Base-by-base conservation (phyloP, 495 filamentous ascomycete genomes). In the Xylaria grammica region DNA sequence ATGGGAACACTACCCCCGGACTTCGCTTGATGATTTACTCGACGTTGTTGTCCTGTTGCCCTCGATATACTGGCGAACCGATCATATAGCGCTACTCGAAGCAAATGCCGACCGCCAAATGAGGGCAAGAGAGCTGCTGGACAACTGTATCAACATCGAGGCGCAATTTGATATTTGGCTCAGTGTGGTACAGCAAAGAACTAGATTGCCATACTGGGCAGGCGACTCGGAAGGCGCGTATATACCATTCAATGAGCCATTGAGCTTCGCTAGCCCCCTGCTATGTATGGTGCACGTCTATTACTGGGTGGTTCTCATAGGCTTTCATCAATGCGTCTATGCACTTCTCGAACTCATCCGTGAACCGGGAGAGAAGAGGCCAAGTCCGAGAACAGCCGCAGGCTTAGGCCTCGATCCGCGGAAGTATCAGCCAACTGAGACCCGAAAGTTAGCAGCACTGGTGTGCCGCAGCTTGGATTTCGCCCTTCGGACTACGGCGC, bases 1-100 rank as follows among this genome's bases (percentile, higher is more conserved):
- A 3, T 82, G 75, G 70, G 77, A 80, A 51, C 52, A 66, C 11
- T 78, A 83, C 46, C 78, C 76, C 29, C 76, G 79, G 53, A 78
- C 79, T 30, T 45, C 68, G 49, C 68, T 83, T 32, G 81, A 83
- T 62, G 67, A 68, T 22, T 72, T 83, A 17, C 67, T 83, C 61
- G 80, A 82, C 62, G 72, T 75, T 54, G 66, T 78, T 24, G 70
- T 73, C 29, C 65, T 75, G 1, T 58, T 83, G 7, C 80, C 81
- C 1, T 66, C 72, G 7, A 67, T 81, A 44, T 73, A 75, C 49
- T 67, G 69, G 15, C 75, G 74, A 17, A 69, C 72, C 0, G 79
- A 80, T 52, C 69, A 66, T 19, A 73, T 79, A 53, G 44, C 69
- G 7, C 49, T 63, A 22, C 67, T 70, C 44, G 66, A 73, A 3